Base-by-base conservation (phyloP, 2,329 filamentous ascomycete species). In the Bipolaris sorokiniana region DNA sequence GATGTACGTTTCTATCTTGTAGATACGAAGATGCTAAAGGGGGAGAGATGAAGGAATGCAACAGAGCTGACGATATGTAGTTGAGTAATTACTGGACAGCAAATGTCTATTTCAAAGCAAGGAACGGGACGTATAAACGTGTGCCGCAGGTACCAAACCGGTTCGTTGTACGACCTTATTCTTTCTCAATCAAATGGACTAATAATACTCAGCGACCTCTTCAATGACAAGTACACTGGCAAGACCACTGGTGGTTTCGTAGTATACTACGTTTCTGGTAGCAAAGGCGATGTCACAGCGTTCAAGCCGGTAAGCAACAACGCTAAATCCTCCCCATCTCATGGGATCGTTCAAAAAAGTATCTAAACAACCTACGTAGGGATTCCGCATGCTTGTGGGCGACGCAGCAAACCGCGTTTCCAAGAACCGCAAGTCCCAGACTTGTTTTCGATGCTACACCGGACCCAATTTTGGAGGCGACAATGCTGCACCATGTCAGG, bases 231-330 rank as follows among this genome's bases (percentile, higher is more conserved):
- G 42, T 74, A 70, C 58, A 74, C 71, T 1, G 63, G 62, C 1
- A 62, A 68, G 33, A 74, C 71, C 2, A 66, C 71, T 3, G 80
- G 80, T 1, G 78, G 79, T 5, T 76, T 80, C 55, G 78, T 78
- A 0, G 79, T 82, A 7, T 82, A 82, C 73, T 82, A 82, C 58
- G 78, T 81, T 34, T 79, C 79, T 5, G 76, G 77, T 1, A 72
- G 70, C 1, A 74, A 71, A 4, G 67, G 72, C 11, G 75, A 76
- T 16, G 77, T 80, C 1, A 81, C 78, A 0, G 79, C 80, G 0
- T 81, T 82, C 68, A 79, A 66, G 51, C 58, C 65, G 3, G 58
- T 63, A 51, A 52, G 62, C 36, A 15, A 9, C 22, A 1, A 18
- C 16, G 7, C 4, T 0, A 11, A 42, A 6, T 41, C 22, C 22